These are phyloP conservation scores for Solanum pennellii DNA, from an alignment of 257 asterid genomes.

Conservation along the genomic window DNA sequence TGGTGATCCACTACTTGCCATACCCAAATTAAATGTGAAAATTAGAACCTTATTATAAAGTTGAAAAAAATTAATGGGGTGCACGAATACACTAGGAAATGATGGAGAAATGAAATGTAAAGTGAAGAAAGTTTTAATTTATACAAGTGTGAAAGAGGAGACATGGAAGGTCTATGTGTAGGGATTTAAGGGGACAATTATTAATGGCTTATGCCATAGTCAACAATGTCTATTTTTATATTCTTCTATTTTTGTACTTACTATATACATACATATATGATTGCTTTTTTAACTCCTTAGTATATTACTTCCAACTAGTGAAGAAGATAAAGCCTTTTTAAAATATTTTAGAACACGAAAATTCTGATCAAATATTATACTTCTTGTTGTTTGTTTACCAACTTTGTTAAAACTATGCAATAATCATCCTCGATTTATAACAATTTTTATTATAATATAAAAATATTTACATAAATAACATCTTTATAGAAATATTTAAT, in stretches of 20 bases:
- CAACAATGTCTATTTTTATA: background rate
- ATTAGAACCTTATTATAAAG: background rate
- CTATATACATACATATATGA: background rate
- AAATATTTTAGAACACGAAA: background rate
- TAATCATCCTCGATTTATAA: no score
- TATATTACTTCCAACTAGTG: background rate
- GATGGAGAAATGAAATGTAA: conserved; percentile 5
- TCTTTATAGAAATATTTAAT: no score
- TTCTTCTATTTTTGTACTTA: background rate
- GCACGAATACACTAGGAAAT: background rate
- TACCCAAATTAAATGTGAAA: background rate
- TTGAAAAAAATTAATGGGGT: background rate
- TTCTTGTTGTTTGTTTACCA: no score
- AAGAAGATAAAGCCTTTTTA: background rate
- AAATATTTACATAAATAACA: no score
- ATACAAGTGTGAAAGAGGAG: conserved; percentile 6
- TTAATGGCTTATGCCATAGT: background rate
- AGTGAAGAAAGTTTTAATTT: background rate
- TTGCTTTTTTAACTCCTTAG: background rate
- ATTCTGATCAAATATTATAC: background rate
- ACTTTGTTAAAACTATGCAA: no score
- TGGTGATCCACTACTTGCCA: conserved; percentile 54
- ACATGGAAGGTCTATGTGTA: conserved; percentile 53
- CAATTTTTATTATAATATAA: no score
- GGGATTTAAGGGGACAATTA: conserved; percentile 47